Conservation (phyloP, 2,329 filamentous ascomycete species). For the Alternaria arbusti region DNA sequence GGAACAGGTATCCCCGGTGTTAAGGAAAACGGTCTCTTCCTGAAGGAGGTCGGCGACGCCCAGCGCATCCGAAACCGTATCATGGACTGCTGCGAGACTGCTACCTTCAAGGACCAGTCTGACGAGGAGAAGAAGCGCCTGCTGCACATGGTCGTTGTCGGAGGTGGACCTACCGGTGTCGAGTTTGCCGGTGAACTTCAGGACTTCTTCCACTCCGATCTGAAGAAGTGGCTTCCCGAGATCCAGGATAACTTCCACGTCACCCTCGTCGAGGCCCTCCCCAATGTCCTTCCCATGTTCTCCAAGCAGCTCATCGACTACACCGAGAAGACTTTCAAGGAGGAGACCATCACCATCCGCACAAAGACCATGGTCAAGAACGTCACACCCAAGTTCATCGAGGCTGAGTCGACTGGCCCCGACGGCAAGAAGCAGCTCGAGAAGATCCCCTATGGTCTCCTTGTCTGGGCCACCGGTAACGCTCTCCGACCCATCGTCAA, state of each 20-base stretch:
- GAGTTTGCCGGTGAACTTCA: conserved; percentile 98
- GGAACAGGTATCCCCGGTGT: conserved; percentile 81
- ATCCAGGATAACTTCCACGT: conserved; percentile 96
- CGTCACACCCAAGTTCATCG: conserved; percentile 89
- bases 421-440: conserved; percentile 85
- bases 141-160: conserved; percentile 89
- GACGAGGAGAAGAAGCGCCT: conserved; percentile 89
- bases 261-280: conserved; percentile 94
- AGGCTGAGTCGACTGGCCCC: conserved; percentile 81
- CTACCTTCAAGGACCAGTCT: conserved; percentile 95
- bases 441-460: conserved; percentile 88
- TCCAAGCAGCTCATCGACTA: conserved; percentile 99
- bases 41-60: conserved; percentile 97
- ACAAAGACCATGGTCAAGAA: conserved; percentile 99
- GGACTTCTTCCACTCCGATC: conserved; percentile 98
- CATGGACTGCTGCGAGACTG: conserved; percentile 99
- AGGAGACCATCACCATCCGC: conserved; percentile 96
- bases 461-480: conserved; percentile 99
- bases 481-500: conserved; percentile 86
- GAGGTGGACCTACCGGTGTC: conserved; percentile 94
- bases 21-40: conserved; percentile 92
- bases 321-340: conserved; percentile 98
- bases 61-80: conserved; percentile 97
- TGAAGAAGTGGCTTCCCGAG: conserved; percentile 97
- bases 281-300: conserved; percentile 96